Percentiles rank a stretch among this genome's conserved stretches.
Conservation (phyloP, 1,284 basidiomycete genomes). For the Pseudozyma pruni region DNA sequence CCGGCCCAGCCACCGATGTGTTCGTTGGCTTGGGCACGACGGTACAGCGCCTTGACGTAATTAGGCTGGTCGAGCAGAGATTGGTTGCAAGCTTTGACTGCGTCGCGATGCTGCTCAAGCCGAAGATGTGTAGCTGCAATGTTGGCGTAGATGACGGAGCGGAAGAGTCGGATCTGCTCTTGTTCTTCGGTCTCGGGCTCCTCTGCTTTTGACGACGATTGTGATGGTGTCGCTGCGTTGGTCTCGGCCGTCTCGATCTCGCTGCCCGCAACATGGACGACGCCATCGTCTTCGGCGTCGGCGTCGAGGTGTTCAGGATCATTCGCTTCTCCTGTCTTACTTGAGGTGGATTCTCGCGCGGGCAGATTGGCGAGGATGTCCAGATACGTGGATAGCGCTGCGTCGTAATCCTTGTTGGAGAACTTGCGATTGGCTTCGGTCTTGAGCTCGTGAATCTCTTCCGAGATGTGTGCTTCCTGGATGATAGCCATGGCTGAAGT, state of each 20-base stretch:
- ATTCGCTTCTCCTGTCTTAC: not conserved
- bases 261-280: not conserved
- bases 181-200: conserved; percentile 34
- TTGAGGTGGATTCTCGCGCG: conserved; percentile 7
- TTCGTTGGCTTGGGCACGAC: conserved; percentile 86
- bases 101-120: conserved; percentile 73
- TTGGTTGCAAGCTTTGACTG: conserved; percentile 79
- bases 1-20: conserved; percentile 82
- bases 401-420: conserved; percentile 39
- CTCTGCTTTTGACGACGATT: not conserved
- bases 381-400: conserved; percentile 45
- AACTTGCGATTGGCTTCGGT: conserved; percentile 48
- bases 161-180: conserved; percentile 31
- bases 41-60: conserved; percentile 87
- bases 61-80: conserved; percentile 81
- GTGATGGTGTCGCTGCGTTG: not conserved
- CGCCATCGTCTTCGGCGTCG: not conserved
- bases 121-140: conserved; percentile 82
- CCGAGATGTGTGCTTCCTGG: conserved; percentile 31
- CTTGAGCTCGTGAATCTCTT: conserved; percentile 47
- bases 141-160: conserved; percentile 75
- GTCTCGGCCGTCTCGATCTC: not conserved
- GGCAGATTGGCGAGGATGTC: conserved; percentile 52
- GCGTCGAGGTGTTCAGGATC: not conserved
- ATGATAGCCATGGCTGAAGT: conserved; percentile 36